These are phyloP conservation scores for Hemileccinum rubropunctum DNA, from an alignment of 768 basidiomycete genomes.

Conservation along the genomic window DNA sequence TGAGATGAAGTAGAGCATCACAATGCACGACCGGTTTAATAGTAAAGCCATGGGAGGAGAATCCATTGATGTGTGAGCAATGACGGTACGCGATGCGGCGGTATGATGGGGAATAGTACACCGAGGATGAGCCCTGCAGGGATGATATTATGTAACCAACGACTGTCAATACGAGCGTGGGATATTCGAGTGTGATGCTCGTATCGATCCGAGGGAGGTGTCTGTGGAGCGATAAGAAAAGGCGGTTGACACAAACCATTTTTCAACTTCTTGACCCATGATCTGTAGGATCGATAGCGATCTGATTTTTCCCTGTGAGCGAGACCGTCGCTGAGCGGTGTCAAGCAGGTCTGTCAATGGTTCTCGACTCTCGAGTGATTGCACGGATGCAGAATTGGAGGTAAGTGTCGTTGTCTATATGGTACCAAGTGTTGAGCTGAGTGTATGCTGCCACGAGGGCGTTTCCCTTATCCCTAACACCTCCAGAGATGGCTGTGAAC, in stretches of 20 bases:
- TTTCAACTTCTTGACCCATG: slow-evolving; percentile 18
- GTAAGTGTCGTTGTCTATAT: not conserved
- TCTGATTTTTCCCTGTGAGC: not conserved
- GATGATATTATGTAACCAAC: no score
- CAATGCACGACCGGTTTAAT: no score
- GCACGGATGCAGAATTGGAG: not conserved
- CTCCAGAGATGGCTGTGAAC: no score
- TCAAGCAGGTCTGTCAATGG: slow-evolving; percentile 1
- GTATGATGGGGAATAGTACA: no score
- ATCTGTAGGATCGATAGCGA: slow-evolving; percentile 8
- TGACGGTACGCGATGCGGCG: no score
- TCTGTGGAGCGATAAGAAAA: slow-evolving; percentile 22
- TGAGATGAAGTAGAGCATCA: slow-evolving; percentile 1
- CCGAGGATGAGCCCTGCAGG: no score
- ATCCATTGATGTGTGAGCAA: no score
- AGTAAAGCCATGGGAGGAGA: no score
- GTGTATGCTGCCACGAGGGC: no score
- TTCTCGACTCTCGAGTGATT: slow-evolving; percentile 9
- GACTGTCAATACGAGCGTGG: not conserved
- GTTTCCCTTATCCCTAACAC: no score
- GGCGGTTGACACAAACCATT: not conserved
- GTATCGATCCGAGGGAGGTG: slow-evolving; percentile 26
- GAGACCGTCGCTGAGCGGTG: slow-evolving; percentile 9
- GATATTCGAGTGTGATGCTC: not conserved
- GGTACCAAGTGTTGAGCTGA: no score